Evolutionary conservation across 768 basidiomycete species (phyloP).

Genomic region (Podaxis sp.): DNA sequence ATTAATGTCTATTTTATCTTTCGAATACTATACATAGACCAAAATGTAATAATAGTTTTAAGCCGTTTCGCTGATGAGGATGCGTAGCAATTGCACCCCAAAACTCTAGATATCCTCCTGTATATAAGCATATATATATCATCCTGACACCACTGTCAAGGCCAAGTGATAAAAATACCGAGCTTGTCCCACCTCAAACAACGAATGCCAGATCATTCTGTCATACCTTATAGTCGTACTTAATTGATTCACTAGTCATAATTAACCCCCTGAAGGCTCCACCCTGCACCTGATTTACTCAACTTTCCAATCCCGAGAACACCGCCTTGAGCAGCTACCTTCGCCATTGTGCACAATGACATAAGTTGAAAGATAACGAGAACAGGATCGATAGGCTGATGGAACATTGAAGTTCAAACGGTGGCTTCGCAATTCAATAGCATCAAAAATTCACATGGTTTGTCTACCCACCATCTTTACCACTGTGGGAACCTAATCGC

Average conservation of each 20-base stretch:
- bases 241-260: background rate
- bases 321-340: background rate
- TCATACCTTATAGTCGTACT: background rate
- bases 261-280: background rate
- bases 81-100: background rate
- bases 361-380: background rate
- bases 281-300: background rate
- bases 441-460: background rate
- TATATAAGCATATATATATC: background rate
- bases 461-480: background rate
- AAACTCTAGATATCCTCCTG: conserved; percentile 1
- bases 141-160: background rate
- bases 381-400: conserved; percentile 3
- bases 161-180: background rate
- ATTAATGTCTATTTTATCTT: too few species aligned
- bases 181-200: background rate
- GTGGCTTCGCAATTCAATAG: background rate
- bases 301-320: background rate
- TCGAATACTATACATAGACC: too few species aligned
- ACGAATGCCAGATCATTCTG: background rate
- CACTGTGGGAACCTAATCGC: background rate
- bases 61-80: too few species aligned
- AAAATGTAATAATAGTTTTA: too few species aligned
- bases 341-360: background rate
- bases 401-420: background rate